These are phyloP conservation scores for Zasmidium cellare DNA, from an alignment of 2,329 filamentous ascomycete species.

Conservation along the genomic window DNA sequence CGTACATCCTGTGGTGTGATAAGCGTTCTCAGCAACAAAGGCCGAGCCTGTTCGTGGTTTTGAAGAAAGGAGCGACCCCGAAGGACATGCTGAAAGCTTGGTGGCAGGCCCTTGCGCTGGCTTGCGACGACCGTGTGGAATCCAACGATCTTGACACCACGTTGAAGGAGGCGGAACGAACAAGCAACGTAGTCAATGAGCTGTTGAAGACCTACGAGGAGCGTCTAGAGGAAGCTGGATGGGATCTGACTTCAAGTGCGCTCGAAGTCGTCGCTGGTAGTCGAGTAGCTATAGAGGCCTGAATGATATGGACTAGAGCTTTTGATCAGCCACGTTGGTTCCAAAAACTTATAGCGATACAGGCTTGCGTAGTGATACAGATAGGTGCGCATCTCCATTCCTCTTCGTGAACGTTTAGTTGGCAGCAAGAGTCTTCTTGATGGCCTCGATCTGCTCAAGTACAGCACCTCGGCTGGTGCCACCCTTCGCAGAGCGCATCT, in stretches of 20 bases:
- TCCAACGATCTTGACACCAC: not conserved
- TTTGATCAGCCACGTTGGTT: not conserved
- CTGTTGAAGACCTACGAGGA: slow-evolving; percentile 49
- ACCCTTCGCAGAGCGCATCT: slow-evolving; percentile 73
- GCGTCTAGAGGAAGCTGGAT: slow-evolving; percentile 54
- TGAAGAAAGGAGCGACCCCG: slow-evolving; percentile 60
- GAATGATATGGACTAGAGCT: not conserved
- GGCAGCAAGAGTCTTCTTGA: slow-evolving; percentile 42
- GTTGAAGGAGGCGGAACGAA: not conserved
- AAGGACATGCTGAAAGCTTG: slow-evolving; percentile 60
- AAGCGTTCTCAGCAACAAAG: slow-evolving; percentile 34
- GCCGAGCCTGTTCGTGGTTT: slow-evolving; percentile 52
- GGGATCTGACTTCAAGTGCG: slow-evolving; percentile 65
- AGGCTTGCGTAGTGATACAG: not conserved
- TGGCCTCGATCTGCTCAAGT: slow-evolving; percentile 61
- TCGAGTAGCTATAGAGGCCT: slow-evolving; percentile 22
- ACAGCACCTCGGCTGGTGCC: slow-evolving; percentile 73
- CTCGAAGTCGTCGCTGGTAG: slow-evolving; percentile 65
- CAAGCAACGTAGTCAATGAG: slow-evolving; percentile 40
- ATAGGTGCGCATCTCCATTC: not conserved
- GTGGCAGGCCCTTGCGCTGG: slow-evolving; percentile 55
- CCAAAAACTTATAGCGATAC: not conserved
- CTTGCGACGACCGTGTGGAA: not conserved
- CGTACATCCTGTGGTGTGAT: slow-evolving; percentile 62
- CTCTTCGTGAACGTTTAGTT: not conserved